A percentile compares a stretch with the other conserved stretches of the same genome.
Conservation (phyloP, 495 filamentous ascomycete genomes). For the Xylaria acuta region DNA sequence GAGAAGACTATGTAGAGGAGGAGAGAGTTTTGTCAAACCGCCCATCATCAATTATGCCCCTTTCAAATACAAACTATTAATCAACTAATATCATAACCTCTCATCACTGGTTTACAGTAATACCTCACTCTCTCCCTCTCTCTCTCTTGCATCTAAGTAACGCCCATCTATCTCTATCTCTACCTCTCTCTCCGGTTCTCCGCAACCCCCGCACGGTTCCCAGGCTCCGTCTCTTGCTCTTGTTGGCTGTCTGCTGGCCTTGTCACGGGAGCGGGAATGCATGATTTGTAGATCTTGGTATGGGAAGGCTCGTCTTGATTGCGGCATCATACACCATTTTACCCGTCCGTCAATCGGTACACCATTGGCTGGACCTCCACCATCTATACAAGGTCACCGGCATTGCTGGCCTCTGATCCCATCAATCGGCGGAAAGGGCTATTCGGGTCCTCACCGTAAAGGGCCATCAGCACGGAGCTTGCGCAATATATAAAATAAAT, state of each 20-base stretch:
- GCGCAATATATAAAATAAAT: constrained; percentile 3
- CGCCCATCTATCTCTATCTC: not conserved
- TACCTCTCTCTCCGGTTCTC: not conserved
- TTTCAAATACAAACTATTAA: not conserved
- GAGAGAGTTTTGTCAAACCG: constrained; percentile 6
- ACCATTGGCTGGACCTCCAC: constrained; percentile 4
- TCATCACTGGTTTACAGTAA: not conserved
- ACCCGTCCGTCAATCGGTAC: constrained; percentile 4
- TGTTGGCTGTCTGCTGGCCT: constrained; percentile 17
- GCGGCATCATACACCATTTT: constrained; percentile 24
- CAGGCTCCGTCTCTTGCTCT: constrained; percentile 15
- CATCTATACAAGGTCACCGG: constrained; percentile 15
- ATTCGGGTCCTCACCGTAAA: not conserved
- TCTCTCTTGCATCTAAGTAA: not conserved
- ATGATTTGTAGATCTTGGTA: constrained; percentile 14
- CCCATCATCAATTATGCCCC: not conserved
- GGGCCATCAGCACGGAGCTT: not conserved
- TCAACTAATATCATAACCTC: not conserved
- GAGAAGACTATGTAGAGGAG: constrained; percentile 2
- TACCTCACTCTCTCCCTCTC: not conserved
- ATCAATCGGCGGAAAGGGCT: constrained; percentile 10
- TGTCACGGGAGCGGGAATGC: constrained; percentile 18
- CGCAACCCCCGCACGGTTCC: not conserved
- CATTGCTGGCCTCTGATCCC: constrained; percentile 1
- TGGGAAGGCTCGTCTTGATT: constrained; percentile 3